Conservation (phyloP, 2,329 filamentous ascomycete species). For the Sarocladium brachiariae region DNA sequence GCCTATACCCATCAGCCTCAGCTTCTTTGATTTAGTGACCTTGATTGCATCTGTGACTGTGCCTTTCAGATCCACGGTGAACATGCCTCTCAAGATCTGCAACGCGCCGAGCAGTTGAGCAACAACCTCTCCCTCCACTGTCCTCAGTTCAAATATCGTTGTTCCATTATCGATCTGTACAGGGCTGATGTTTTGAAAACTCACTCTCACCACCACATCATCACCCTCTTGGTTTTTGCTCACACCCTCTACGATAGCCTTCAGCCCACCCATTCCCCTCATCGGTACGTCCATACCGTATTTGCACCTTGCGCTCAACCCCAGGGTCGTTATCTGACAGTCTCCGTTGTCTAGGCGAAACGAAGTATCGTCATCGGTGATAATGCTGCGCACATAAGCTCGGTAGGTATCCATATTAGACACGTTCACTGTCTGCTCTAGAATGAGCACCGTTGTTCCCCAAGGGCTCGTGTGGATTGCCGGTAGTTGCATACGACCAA, state of each 20-base stretch:
- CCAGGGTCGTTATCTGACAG: slow-evolving; percentile 21
- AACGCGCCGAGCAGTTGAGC: slow-evolving; percentile 23
- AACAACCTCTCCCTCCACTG: slow-evolving; percentile 18
- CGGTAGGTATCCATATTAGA: slow-evolving; percentile 21
- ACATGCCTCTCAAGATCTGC: slow-evolving; percentile 20
- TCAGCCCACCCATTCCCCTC: slow-evolving; percentile 20
- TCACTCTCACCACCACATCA: slow-evolving; percentile 17
- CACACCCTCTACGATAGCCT: slow-evolving; percentile 17
- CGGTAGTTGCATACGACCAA: slow-evolving; percentile 25
- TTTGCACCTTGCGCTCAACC: slow-evolving; percentile 17
- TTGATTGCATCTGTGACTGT: neutral
- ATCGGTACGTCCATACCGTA: slow-evolving; percentile 23
- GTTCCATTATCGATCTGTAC: slow-evolving; percentile 25
- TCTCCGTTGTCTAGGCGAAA: slow-evolving; percentile 23
- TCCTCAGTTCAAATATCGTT: slow-evolving; percentile 25
- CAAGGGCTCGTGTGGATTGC: slow-evolving; percentile 21
- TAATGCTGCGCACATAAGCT: slow-evolving; percentile 24
- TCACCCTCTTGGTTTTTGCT: slow-evolving; percentile 13
- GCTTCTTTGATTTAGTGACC: slow-evolving; percentile 9
- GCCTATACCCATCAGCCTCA: slow-evolving; percentile 19
- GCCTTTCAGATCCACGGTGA: slow-evolving; percentile 21
- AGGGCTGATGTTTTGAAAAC: slow-evolving; percentile 22
- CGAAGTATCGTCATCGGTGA: slow-evolving; percentile 20
- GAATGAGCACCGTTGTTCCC: slow-evolving; percentile 20
- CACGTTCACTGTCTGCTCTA: slow-evolving; percentile 23